These are phyloP conservation scores for Neofusicoccum parvum DNA, from an alignment of 2,329 filamentous ascomycete species.

Conservation along the genomic window DNA sequence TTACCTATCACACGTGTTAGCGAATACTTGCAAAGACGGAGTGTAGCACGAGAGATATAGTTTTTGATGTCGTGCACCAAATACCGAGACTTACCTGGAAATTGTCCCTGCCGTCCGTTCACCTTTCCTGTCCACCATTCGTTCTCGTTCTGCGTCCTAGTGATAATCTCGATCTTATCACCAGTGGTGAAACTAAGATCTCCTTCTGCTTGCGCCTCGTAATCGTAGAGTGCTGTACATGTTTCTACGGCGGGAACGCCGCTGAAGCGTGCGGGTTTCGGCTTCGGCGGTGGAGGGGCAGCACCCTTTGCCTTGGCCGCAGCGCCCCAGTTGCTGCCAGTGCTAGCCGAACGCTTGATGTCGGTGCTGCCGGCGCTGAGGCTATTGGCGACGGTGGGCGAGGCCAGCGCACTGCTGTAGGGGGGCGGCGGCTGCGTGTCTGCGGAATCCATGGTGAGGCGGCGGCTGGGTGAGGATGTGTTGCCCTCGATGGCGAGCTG, in stretches of 20 bases:
- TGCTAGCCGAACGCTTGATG: slow-evolving; percentile 35
- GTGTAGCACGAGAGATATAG: too few species aligned
- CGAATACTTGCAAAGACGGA: background rate
- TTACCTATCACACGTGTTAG: slow-evolving; percentile 39
- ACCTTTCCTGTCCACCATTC: slow-evolving; percentile 95
- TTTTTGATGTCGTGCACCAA: background rate
- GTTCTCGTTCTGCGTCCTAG: slow-evolving; percentile 83
- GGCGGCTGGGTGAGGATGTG: slow-evolving; percentile 25
- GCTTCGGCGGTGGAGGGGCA: slow-evolving; percentile 54
- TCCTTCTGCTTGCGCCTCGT: slow-evolving; percentile 90
- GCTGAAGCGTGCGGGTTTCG: slow-evolving; percentile 72
- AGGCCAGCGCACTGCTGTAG: slow-evolving; percentile 40
- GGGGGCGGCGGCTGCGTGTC: slow-evolving; percentile 41
- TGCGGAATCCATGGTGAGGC: slow-evolving; percentile 34
- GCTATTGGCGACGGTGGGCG: slow-evolving; percentile 27
- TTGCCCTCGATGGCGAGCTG: slow-evolving; percentile 41
- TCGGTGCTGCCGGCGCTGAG: slow-evolving; percentile 27
- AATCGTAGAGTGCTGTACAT: slow-evolving; percentile 92
- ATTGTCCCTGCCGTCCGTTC: slow-evolving; percentile 81
- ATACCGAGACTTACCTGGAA: slow-evolving; percentile 71
- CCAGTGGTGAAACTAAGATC: slow-evolving; percentile 89
- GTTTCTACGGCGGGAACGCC: slow-evolving; percentile 69
- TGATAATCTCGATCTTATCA: slow-evolving; percentile 86
- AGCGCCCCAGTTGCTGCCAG: slow-evolving; percentile 40
- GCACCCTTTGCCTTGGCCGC: slow-evolving; percentile 52